Conservation (phyloP, 805 yeast species). For the Komagataella ulmi region DNA sequence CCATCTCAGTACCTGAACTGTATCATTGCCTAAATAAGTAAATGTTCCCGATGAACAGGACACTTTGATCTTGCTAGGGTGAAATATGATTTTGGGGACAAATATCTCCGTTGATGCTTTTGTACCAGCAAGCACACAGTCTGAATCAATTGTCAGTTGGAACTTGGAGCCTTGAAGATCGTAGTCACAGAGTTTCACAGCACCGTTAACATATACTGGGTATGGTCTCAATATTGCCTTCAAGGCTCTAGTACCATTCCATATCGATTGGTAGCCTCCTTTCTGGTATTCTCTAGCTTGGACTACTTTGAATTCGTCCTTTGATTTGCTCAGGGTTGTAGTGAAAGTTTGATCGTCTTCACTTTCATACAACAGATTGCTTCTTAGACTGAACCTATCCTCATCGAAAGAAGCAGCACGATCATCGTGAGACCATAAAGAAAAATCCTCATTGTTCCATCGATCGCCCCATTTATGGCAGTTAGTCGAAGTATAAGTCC, state of each 20-base stretch:
- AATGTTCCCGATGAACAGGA: neutral
- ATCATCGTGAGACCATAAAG: constrained; percentile 71
- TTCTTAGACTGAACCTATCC: neutral
- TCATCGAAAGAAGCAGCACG: neutral
- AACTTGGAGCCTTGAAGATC: constrained; percentile 36
- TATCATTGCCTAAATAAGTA: neutral
- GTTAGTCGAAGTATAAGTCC: constrained; percentile 74
- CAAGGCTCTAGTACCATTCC: constrained; percentile 55
- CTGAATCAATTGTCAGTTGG: constrained; percentile 27
- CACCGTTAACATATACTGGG: constrained; percentile 53
- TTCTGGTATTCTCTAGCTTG: neutral
- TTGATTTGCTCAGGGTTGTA: neutral
- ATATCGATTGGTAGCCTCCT: neutral
- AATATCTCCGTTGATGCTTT: neutral
- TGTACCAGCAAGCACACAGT: constrained; percentile 5
- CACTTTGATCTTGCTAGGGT: neutral
- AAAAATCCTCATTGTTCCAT: constrained; percentile 92
- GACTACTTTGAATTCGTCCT: neutral
- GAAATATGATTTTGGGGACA: neutral
- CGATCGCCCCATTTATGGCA: constrained; percentile 78
- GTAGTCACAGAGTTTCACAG: constrained; percentile 39
- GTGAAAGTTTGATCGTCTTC: neutral
- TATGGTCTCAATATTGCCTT: constrained; percentile 71
- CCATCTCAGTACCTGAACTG: neutral
- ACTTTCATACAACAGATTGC: neutral